Conservation (phyloP, 768 basidiomycete genomes). For the Mycena chlorophos region DNA sequence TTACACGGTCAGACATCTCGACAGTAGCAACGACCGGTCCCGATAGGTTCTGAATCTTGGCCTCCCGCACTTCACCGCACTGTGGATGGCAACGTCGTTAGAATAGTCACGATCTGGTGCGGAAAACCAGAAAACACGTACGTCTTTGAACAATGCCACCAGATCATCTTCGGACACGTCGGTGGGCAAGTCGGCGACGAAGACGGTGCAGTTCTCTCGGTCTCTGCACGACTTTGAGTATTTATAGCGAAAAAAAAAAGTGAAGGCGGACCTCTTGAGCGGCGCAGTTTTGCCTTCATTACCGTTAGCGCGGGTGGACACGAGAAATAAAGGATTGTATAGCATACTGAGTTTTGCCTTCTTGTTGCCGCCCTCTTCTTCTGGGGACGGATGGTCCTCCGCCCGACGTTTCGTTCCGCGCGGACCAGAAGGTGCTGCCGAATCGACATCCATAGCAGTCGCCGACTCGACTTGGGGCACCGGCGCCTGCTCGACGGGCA, state of each 20-base stretch:
- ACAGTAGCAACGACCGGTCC: conserved; percentile 75
- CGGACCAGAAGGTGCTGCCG: conserved; percentile 7
- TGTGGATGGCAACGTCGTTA: conserved; percentile 39
- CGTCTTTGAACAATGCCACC: conserved; percentile 80
- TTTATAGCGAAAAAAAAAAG: conserved; percentile 1
- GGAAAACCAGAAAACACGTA: conserved; percentile 33
- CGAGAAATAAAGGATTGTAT: neutral
- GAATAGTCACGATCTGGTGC: neutral
- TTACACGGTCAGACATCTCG: conserved; percentile 75
- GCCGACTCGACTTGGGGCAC: conserved; percentile 15
- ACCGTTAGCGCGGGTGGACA: neutral
- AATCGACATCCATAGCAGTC: conserved; percentile 32
- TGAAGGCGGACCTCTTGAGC: conserved; percentile 56
- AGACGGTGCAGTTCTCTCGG: conserved; percentile 92
- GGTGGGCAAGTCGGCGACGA: conserved; percentile 70
- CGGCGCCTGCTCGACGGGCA: conserved; percentile 33
- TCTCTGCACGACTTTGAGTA: conserved; percentile 55
- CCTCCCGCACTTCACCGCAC: conserved; percentile 87
- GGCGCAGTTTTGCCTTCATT: conserved; percentile 47
- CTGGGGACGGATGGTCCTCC: conserved; percentile 49
- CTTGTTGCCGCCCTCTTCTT: conserved; percentile 49
- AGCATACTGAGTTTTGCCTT: conserved; percentile 60
- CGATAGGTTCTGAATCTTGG: conserved; percentile 68
- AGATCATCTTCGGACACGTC: conserved; percentile 66
- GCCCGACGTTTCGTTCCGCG: conserved; percentile 62